phyloP scores from a whole-genome alignment of 192 early-diverging fungal species.

The Polychytrium aggregatum region DNA sequence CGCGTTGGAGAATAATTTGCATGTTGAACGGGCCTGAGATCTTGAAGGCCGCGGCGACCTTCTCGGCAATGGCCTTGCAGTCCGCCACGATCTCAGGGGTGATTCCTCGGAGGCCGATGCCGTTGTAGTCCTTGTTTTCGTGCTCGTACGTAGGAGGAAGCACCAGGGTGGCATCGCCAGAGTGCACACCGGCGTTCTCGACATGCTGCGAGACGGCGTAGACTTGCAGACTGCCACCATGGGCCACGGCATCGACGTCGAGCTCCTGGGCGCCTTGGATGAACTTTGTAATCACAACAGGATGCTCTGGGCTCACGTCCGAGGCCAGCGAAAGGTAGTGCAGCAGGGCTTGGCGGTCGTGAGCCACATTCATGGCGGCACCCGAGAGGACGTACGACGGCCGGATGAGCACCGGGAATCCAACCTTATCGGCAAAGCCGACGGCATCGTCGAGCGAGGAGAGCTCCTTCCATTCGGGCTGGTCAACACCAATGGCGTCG shows the following conservation, averaged over 20 bases:
- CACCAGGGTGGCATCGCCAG: slow-evolving; percentile 90
- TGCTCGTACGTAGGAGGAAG: slow-evolving; percentile 55
- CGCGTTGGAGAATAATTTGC: slow-evolving; percentile 69
- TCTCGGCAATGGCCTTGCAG: slow-evolving; percentile 64
- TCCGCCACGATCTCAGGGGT: slow-evolving; percentile 35
- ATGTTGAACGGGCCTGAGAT: slow-evolving; percentile 99
- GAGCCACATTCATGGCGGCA: slow-evolving; percentile 94
- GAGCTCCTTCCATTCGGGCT: slow-evolving; percentile 94
- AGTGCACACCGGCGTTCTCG: slow-evolving; percentile 96
- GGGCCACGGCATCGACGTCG: slow-evolving; percentile 88
- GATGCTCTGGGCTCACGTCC: slow-evolving; percentile 84
- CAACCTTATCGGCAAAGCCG: slow-evolving; percentile 70
- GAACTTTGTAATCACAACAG: slow-evolving; percentile 95
- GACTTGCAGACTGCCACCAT: slow-evolving; percentile 67
- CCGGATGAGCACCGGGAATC: slow-evolving; percentile 89
- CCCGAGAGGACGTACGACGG: slow-evolving; percentile 96
- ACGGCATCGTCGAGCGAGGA: slow-evolving; percentile 70
- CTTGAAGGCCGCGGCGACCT: slow-evolving; percentile 80
- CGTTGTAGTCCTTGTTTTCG: slow-evolving; percentile 12
- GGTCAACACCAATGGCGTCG: slow-evolving; percentile 88
- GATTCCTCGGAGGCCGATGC: slow-evolving; percentile 30
- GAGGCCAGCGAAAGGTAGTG: slow-evolving; percentile 69
- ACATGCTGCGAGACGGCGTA: slow-evolving; percentile 94
- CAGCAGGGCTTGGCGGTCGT: slow-evolving; percentile 61
- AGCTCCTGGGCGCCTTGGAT: slow-evolving; percentile 88